These are phyloP conservation scores for Leucocoprinus birnbaumii DNA, from an alignment of 768 basidiomycete genomes.

Conservation along the genomic window DNA sequence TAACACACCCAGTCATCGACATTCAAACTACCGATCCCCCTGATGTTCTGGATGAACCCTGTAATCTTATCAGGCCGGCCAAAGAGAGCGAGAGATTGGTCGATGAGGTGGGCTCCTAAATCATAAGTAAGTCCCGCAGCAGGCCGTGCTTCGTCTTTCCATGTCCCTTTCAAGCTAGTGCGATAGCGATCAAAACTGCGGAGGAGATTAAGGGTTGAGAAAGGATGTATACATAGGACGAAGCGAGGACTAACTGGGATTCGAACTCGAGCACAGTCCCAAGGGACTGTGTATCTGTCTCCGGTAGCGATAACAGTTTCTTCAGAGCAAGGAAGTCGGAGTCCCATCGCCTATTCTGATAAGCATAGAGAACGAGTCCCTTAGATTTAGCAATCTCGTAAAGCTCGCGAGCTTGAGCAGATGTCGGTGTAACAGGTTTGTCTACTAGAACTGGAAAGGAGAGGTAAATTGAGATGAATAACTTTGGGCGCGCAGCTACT, in stretches of 20 bases:
- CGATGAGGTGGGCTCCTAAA: constrained; percentile 77
- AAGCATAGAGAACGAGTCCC: constrained; percentile 63
- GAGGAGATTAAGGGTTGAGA: not conserved
- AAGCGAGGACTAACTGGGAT: constrained; percentile 57
- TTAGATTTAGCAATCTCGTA: constrained; percentile 56
- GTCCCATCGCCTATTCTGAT: constrained; percentile 78
- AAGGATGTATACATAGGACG: not conserved
- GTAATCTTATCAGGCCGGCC: constrained; percentile 69
- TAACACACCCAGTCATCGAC: constrained; percentile 63
- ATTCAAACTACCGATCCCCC: constrained; percentile 59
- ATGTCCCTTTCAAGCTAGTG: constrained; percentile 59
- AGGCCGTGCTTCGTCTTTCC: constrained; percentile 72
- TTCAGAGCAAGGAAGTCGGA: constrained; percentile 71
- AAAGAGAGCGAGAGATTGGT: constrained; percentile 74
- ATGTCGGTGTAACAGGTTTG: constrained; percentile 70
- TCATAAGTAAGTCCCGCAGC: constrained; percentile 72
- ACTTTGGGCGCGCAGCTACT: not conserved
- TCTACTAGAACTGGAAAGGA: constrained; percentile 63
- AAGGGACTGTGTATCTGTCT: constrained; percentile 47
- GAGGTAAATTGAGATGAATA: not conserved
- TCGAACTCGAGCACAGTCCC: constrained; percentile 71
- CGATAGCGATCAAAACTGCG: constrained; percentile 75
- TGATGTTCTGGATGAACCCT: constrained; percentile 66
- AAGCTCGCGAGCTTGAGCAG: constrained; percentile 57
- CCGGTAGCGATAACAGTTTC: constrained; percentile 51